A percentile compares a stretch with the other conserved stretches of the same genome.
Evolutionary conservation across 129 eudicot genomes (phyloP).

Genomic region (carrot (Daucus carota)): DH1_v3.0 NC_030381.2:36975501-36976000

Average conservation of each 20-base stretch:
- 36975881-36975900: background rate
- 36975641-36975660: background rate
- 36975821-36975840: background rate
- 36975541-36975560: too few relatives aligned
- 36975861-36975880: background rate
- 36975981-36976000: background rate
- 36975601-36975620: background rate
- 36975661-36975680: background rate
- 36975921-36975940: too few relatives aligned
- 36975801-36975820: background rate
- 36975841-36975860: background rate
- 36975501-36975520: too few relatives aligned
- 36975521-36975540: too few relatives aligned
- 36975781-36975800: background rate
- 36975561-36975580: too few relatives aligned
- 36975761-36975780: background rate
- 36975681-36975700: background rate
- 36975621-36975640: background rate
- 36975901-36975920: too few relatives aligned
- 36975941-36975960: too few relatives aligned
- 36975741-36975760: background rate
- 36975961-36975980: too few relatives aligned
- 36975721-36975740: background rate
- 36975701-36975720: background rate
- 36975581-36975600: background rate